Evolutionary conservation across 495 filamentous ascomycete genomes (phyloP), one percentile per base, ranked within the genome.

Genomic region (Staphylotrichum longicolle): DNA sequence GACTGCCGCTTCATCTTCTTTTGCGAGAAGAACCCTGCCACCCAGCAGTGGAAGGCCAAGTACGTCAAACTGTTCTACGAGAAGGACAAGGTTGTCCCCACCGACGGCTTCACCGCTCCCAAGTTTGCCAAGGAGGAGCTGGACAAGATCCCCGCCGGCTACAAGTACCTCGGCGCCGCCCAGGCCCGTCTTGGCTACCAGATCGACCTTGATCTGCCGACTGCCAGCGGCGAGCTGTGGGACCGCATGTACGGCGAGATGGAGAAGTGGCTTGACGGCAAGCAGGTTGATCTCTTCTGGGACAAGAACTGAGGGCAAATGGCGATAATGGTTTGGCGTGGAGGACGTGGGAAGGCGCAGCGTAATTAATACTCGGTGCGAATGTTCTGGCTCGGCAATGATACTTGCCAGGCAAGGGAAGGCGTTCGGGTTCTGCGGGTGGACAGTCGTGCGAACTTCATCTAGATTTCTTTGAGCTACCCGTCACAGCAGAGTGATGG

Each of bases 51-150:
- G 85, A 80, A 81, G 65, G 83, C 85, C 33, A 74, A 74, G 30
- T 86, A 82, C 68, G 84, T 86, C 64, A 79, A 85, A 59, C 79
- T 86, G 56, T 86, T 85, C 77, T 88, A 88, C 66, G 85, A 86
- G 70, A 88, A 88, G 76, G 85, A 88, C 73, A 87, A 86, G 68
- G 65, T 88, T 44, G 74, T 87, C 34, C 79, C 82, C 27, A 79
- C 83, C 30, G 81, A 84, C 64, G 82, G 82, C 37, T 72, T 71
- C 46, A 78, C 75, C 12, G 68, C 79, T 7, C 85, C 85, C 0
- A 62, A 30, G 4, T 74, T 86, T 27, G 70, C 80, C 63, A 72
- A 75, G 53, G 75, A 75, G 33, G 75, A 77, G 64, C 69, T 88
- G 49, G 70, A 75, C 37, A 66, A 58, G 15, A 85, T 78, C 64